Conservation (phyloP, 169 alveolate genomes). For the Plasmodium adleri region DNA sequence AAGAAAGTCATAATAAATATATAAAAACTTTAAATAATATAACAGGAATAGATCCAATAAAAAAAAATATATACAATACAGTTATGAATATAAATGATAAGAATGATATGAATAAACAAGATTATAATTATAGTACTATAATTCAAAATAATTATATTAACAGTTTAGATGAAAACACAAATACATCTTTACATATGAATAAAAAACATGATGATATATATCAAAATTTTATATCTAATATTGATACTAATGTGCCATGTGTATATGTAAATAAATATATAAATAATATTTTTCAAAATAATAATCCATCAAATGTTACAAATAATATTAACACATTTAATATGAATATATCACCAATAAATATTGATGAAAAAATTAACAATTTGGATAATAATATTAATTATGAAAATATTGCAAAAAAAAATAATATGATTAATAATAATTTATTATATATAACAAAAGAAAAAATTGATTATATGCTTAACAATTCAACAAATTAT, state of each 20-base stretch:
- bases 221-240: constrained; percentile 2
- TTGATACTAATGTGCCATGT: constrained; percentile 32
- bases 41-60: not conserved
- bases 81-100: not conserved
- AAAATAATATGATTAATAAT: not conserved
- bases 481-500: not conserved
- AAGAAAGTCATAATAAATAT: not conserved
- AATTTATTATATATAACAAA: not conserved
- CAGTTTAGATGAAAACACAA: constrained; percentile 26
- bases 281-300: constrained; percentile 43
- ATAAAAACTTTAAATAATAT: not conserved
- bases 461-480: not conserved
- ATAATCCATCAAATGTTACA: not conserved
- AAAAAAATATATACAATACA: not conserved
- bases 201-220: constrained; percentile 27
- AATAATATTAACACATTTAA: not conserved
- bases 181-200: constrained; percentile 2
- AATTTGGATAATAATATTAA: not conserved
- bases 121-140: constrained; percentile 27
- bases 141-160: constrained; percentile 33
- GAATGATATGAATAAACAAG: not conserved
- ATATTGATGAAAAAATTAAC: constrained; percentile 2
- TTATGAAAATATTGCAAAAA: not conserved
- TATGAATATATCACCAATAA: not conserved
- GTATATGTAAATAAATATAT: constrained; percentile 27